Base-by-base conservation (phyloP, 108 stramenopile species). In the Mayamaea pseudoterrestris region DNA sequence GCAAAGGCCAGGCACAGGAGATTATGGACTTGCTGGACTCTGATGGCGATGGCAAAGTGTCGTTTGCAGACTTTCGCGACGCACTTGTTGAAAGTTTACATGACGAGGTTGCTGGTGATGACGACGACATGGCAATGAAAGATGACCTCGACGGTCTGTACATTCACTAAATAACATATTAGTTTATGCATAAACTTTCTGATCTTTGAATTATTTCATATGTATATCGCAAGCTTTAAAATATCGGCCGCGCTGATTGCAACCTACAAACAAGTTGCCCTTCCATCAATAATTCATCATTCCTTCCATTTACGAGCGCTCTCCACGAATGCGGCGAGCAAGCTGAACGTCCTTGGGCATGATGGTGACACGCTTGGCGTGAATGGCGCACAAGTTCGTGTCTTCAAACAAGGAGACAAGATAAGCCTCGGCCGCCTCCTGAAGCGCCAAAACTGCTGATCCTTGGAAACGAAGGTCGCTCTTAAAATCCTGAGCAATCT, bases 351-450 rank as follows among this genome's bases (percentile, higher is more conserved):
- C 94, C 76, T 91, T 93, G 39, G 90, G 84, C 91, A 95, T 92
- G 84, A 95, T 95, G 30, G 94, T 95, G 22, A 95, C 90, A 63
- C 94, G 91, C 66, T 90, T 89, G 58, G 85, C 94, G 74, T 95
- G 94, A 51, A 95, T 92, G 44, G 94, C 94, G 64, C 91, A 93
- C 63, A 93, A 75, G 81, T 93, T 93, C 60, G 85, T 80, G 52
- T 94, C 93, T 62, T 94, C 93, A 65, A 94, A 93, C 23, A 94
- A 76, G 44, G 83, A 80, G 44, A 94, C 83, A 27, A 92, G 75
- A 75, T 90, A 94, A 26, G 89, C 89, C 65, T 95, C 94, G 20
- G 82, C 58, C 30, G 94, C 87, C 69, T 91, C 92, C 46, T 54
- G 94, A 9, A 95, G 68, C n/a, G 94, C 94, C 50, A 92, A 53